A percentile compares a stretch with the other conserved stretches of the same genome.
Evolutionary conservation across 2,329 filamentous ascomycete genomes (phyloP).

Genomic region (Knufia fluminis): DNA sequence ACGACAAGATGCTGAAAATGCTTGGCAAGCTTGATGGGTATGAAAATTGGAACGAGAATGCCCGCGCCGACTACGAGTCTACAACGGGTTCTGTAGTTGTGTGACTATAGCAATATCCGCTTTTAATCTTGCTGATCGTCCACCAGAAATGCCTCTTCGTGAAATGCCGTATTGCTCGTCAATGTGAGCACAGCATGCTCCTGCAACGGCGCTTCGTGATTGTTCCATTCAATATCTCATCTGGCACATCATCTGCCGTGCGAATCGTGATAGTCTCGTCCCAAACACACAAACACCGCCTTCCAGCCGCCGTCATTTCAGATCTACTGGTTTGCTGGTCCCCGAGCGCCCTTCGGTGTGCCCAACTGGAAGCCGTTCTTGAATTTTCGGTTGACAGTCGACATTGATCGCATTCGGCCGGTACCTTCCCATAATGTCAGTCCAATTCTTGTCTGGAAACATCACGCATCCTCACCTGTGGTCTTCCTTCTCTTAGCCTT

Average conservation of each 20-base stretch:
- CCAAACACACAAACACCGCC: background rate
- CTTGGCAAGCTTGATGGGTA: background rate
- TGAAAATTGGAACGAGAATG: background rate
- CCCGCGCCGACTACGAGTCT: background rate
- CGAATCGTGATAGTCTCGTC: background rate
- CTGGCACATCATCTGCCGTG: background rate
- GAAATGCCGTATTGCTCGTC: background rate
- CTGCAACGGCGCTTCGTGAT: background rate
- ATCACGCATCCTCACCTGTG: slow-evolving; percentile 37
- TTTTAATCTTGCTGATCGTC: slow-evolving; percentile 1
- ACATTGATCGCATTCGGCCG: slow-evolving; percentile 92
- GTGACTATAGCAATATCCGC: background rate
- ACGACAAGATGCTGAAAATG: background rate
- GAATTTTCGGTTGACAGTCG: slow-evolving; percentile 84
- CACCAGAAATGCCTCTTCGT: background rate
- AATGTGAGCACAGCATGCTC: background rate
- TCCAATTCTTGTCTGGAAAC: background rate
- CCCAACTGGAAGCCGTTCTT: slow-evolving; percentile 93
- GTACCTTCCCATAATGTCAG: slow-evolving; percentile 47
- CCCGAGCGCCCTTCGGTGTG: slow-evolving; percentile 68
- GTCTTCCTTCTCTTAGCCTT: slow-evolving; percentile 99
- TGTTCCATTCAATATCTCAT: background rate
- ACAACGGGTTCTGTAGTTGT: background rate
- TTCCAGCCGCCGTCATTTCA: slow-evolving; percentile 8
- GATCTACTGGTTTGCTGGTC: slow-evolving; percentile 42